Percentiles rank a stretch among this genome's conserved stretches.
phyloP scores from a whole-genome alignment of 176 grass and related monocot genomes.

The Alopecurus myosuroides region DNA sequence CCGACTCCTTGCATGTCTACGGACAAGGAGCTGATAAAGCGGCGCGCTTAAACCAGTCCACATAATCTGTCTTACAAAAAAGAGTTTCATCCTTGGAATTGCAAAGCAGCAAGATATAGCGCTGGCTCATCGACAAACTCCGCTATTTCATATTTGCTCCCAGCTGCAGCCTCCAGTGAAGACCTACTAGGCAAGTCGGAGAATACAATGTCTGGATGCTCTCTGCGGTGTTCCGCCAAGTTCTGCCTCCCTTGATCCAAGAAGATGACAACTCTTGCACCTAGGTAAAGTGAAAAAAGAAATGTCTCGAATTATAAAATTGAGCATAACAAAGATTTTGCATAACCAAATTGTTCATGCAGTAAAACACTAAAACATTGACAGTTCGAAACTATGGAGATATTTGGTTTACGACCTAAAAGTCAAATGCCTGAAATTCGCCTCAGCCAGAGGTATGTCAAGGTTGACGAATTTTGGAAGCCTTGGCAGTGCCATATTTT shows the following conservation, averaged over 20 bases:
- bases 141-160: slow-evolving; percentile 46
- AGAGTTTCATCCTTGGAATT: slow-evolving; percentile 17
- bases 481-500: not conserved
- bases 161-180: slow-evolving; percentile 45
- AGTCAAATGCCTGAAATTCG: not conserved
- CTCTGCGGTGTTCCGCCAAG: slow-evolving; percentile 52
- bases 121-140: slow-evolving; percentile 66
- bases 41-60: not conserved
- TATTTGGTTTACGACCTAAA: not conserved
- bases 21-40: not conserved
- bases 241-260: slow-evolving; percentile 70
- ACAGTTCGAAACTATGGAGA: not conserved
- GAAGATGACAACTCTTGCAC: slow-evolving; percentile 74
- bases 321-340: not conserved
- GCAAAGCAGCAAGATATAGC: slow-evolving; percentile 68
- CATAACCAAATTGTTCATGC: not conserved
- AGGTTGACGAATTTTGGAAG: not conserved
- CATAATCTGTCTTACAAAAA: slow-evolving; percentile 7
- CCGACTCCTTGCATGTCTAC: not conserved
- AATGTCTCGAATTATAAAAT: not conserved
- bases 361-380: not conserved
- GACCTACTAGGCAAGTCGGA: slow-evolving; percentile 54
- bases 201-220: slow-evolving; percentile 57
- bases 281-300: slow-evolving; percentile 28
- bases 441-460: not conserved